Evolutionary conservation across 2,329 filamentous ascomycete species (phyloP).

Genomic region (Hypoxylon sp.): DNA sequence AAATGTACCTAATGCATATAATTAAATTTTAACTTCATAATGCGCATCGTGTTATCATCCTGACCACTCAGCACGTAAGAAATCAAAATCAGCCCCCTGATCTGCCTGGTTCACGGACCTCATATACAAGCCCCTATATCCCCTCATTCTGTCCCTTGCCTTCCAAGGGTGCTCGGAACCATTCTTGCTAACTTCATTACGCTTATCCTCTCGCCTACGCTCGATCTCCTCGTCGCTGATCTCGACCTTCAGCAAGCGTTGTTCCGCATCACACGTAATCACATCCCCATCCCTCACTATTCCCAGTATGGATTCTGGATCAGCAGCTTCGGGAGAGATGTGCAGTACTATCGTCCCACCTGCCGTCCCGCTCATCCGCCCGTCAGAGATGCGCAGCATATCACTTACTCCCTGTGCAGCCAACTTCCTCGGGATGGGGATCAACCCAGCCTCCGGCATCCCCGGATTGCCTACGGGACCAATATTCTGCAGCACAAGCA

Average conservation of each 20-base stretch:
- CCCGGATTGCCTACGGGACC: slow-evolving; percentile 91
- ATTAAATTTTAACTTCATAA: background rate
- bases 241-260: slow-evolving; percentile 70
- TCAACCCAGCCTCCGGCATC: slow-evolving; percentile 86
- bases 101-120: slow-evolving; percentile 72
- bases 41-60: background rate
- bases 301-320: slow-evolving; percentile 82
- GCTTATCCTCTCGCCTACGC: slow-evolving; percentile 73
- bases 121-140: slow-evolving; percentile 73
- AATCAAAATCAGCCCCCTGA: slow-evolving; percentile 73
- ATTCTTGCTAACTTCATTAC: slow-evolving; percentile 55
- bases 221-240: slow-evolving; percentile 79
- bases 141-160: slow-evolving; percentile 61
- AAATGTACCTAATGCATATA: background rate
- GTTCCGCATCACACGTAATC: slow-evolving; percentile 82
- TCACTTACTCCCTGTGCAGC: slow-evolving; percentile 82
- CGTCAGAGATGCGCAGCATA: slow-evolving; percentile 88
- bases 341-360: slow-evolving; percentile 94
- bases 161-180: slow-evolving; percentile 53
- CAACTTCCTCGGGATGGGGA: slow-evolving; percentile 79
- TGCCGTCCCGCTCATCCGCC: slow-evolving; percentile 86
- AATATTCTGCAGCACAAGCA: slow-evolving; percentile 89
- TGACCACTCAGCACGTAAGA: slow-evolving; percentile 63
- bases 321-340: slow-evolving; percentile 85
- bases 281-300: slow-evolving; percentile 82